Conservation (phyloP, 169 alveolate species). For the Plasmodium adleri region DNA sequence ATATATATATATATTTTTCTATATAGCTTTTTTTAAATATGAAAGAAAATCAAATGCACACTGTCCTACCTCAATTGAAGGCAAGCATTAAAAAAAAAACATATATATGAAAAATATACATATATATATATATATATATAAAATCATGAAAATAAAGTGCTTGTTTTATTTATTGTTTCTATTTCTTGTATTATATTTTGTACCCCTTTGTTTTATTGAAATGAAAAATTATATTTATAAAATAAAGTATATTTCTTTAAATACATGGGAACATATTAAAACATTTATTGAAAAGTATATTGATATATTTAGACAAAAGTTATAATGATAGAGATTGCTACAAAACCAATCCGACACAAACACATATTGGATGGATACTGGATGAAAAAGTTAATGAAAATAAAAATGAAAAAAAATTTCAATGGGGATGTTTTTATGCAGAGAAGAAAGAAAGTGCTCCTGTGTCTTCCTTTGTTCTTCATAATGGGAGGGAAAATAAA, state of each 20-base stretch:
- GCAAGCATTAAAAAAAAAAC: neutral
- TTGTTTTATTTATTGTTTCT: neutral
- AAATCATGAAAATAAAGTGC: neutral
- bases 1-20: neutral
- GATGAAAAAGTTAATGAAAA: slow-evolving; percentile 58
- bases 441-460: slow-evolving; percentile 4
- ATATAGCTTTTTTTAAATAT: slow-evolving; percentile 34
- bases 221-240: too few relatives aligned
- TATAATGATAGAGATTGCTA: slow-evolving; percentile 19
- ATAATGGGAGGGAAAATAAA: neutral
- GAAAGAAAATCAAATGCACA: slow-evolving; percentile 5
- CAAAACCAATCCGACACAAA: slow-evolving; percentile 54
- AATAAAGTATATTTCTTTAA: too few relatives aligned
- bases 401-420: slow-evolving; percentile 19
- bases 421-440: slow-evolving; percentile 60
- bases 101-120: neutral
- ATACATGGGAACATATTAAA: too few relatives aligned
- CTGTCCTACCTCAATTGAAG: slow-evolving; percentile 36
- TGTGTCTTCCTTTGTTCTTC: slow-evolving; percentile 33
- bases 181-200: too few relatives aligned
- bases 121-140: too few relatives aligned
- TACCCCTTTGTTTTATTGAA: too few relatives aligned
- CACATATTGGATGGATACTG: slow-evolving; percentile 79
- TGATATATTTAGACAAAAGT: slow-evolving; percentile 12
- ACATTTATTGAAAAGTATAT: neutral